Conservation (phyloP, 2,329 filamentous ascomycete genomes). For the Penicillium nordicum region DNA sequence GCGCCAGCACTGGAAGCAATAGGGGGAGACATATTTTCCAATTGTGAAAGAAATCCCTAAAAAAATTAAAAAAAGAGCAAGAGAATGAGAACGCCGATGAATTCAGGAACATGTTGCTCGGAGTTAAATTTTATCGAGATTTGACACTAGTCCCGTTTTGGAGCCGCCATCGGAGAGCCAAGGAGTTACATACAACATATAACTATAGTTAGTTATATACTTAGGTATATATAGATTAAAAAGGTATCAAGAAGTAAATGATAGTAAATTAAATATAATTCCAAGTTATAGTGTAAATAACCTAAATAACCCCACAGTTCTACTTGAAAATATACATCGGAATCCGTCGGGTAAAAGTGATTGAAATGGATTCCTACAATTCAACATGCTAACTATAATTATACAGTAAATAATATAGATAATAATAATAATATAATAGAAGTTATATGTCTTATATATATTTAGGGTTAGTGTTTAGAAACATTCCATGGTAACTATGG, state of each 20-base stretch:
- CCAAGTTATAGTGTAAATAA: no score
- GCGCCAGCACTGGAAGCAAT: conserved; percentile 38
- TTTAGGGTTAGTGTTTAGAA: not conserved
- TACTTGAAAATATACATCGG: not conserved
- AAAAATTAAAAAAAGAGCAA: conserved; percentile 4
- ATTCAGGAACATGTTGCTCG: conserved; percentile 19
- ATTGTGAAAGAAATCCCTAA: not conserved
- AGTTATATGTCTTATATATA: not conserved
- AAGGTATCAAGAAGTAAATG: not conserved
- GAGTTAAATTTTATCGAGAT: conserved; percentile 24
- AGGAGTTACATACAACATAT: not conserved
- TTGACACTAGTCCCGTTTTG: conserved; percentile 23
- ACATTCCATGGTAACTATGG: not conserved
- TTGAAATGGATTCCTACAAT: not conserved
- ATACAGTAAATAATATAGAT: not conserved
- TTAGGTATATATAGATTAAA: no score
- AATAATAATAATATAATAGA: no score
- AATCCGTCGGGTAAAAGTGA: not conserved
- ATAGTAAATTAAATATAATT: not conserved
- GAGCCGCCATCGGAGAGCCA: conserved; percentile 23
- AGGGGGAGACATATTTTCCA: conserved; percentile 55
- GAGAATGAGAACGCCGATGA: conserved; percentile 13
- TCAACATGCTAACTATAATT: not conserved
- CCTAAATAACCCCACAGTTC: not conserved
- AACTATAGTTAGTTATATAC: no score